Conservation (phyloP, 805 yeast species). For the Kockiozyma suomiensis region DNA sequence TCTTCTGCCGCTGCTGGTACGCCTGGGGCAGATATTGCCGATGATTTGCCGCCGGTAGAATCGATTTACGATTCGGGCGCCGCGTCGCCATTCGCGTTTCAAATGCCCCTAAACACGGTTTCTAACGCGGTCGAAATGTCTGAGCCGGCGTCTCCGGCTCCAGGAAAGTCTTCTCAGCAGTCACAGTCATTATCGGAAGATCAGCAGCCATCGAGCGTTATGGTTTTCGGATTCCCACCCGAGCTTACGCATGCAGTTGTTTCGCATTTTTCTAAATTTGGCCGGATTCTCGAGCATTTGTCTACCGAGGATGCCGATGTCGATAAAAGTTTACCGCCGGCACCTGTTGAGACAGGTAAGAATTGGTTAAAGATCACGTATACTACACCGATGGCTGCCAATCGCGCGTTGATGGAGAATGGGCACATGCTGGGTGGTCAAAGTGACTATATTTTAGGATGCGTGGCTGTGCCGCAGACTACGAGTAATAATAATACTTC, state of each 20-base stretch:
- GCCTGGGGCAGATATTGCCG: slow-evolving; percentile 1
- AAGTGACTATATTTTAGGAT: slow-evolving; percentile 53
- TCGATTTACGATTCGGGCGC: slow-evolving; percentile 31
- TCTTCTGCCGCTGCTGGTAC: slow-evolving; percentile 3
- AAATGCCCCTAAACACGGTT: slow-evolving; percentile 16
- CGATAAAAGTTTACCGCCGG: slow-evolving; percentile 17
- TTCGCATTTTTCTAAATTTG: slow-evolving; percentile 75
- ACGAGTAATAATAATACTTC: background rate
- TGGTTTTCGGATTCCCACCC: slow-evolving; percentile 90
- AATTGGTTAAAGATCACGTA: slow-evolving; percentile 92
- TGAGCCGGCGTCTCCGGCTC: background rate
- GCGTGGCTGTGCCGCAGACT: slow-evolving; percentile 54
- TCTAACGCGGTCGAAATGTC: background rate
- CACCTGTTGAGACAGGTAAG: slow-evolving; percentile 79
- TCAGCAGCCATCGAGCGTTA: slow-evolving; percentile 49
- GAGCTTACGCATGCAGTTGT: slow-evolving; percentile 66
- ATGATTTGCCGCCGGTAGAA: slow-evolving; percentile 31
- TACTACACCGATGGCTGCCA: slow-evolving; percentile 71
- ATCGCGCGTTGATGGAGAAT: slow-evolving; percentile 82
- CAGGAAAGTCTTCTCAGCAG: background rate
- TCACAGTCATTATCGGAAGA: background rate
- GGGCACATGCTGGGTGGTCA: slow-evolving; percentile 68
- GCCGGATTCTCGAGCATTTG: slow-evolving; percentile 69
- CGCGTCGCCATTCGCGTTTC: slow-evolving; percentile 32
- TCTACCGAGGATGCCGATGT: background rate